phyloP scores from a whole-genome alignment of 2,329 filamentous ascomycete genomes.

The Beauveria scarabaeidicola region DNA sequence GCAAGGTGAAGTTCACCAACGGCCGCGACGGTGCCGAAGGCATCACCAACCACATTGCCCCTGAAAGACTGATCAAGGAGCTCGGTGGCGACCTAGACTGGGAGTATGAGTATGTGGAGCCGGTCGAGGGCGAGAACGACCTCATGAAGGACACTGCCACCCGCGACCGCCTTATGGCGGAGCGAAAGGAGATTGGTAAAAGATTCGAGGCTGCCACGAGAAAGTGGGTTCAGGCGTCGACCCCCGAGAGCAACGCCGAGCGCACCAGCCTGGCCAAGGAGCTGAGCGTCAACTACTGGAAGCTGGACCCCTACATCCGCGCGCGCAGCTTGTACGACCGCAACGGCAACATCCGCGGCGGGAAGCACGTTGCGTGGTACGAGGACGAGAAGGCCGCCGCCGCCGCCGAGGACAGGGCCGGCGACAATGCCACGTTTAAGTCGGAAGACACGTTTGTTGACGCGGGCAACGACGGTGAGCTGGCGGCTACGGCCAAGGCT shows the following conservation, averaged over 20 bases:
- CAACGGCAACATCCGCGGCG: constrained; percentile 38
- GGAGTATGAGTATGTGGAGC: constrained; percentile 59
- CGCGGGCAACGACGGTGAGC: neutral
- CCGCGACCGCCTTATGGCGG: constrained; percentile 39
- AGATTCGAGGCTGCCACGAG: constrained; percentile 52
- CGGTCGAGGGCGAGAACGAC: constrained; percentile 50
- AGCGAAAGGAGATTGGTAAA: constrained; percentile 43
- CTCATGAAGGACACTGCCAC: constrained; percentile 36
- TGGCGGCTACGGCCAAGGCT: constrained; percentile 1
- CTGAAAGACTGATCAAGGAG: constrained; percentile 36
- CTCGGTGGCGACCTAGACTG: constrained; percentile 64
- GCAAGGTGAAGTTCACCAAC: constrained; percentile 63
- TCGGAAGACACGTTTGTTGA: constrained; percentile 10
- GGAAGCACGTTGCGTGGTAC: constrained; percentile 8
- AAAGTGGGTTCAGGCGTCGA: constrained; percentile 45
- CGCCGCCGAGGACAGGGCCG: neutral
- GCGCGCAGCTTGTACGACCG: constrained; percentile 57
- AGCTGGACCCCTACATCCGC: constrained; percentile 58
- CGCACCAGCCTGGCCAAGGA: constrained; percentile 41
- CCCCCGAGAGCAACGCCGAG: constrained; percentile 18
- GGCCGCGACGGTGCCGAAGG: constrained; percentile 51
- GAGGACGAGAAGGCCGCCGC: constrained; percentile 7
- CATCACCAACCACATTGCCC: constrained; percentile 41
- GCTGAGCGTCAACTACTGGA: constrained; percentile 58
- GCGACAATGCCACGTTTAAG: neutral